phyloP scores from a whole-genome alignment of 352 stramenopile genomes.

The Globisporangium emineosum region DNA sequence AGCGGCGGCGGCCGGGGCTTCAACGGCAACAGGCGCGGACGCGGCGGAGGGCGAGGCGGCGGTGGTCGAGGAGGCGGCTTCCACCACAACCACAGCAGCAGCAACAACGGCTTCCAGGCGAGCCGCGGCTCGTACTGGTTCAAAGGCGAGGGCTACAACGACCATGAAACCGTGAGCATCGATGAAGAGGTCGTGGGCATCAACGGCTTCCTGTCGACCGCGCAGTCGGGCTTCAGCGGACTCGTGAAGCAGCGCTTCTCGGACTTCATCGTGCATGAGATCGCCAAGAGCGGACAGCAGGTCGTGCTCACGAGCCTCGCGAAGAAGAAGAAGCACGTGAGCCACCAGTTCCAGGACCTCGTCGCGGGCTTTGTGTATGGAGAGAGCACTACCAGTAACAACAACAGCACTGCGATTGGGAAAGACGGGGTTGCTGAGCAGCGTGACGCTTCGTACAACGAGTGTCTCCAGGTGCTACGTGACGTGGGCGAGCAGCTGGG shows the following conservation, averaged over 20 bases:
- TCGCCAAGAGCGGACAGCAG: constrained; percentile 25
- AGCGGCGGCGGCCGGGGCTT: constrained; percentile 12
- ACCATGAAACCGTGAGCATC: constrained; percentile 56
- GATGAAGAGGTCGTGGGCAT: constrained; percentile 65
- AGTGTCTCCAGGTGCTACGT: constrained; percentile 25
- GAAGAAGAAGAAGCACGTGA: constrained; percentile 35
- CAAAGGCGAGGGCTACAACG: constrained; percentile 63
- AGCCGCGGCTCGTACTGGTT: constrained; percentile 34
- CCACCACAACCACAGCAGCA: constrained; percentile 3
- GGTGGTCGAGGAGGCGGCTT: constrained; percentile 17
- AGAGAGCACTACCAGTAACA: neutral
- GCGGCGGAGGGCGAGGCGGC: constrained; percentile 20
- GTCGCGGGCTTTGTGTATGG: constrained; percentile 32
- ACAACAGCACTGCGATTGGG: neutral
- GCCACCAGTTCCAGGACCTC: constrained; percentile 34
- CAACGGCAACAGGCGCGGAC: constrained; percentile 19
- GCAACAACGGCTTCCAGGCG: constrained; percentile 5
- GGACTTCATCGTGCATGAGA: constrained; percentile 85
- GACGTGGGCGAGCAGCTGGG: constrained; percentile 13
- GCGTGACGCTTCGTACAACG: neutral
- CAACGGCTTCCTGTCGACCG: constrained; percentile 36
- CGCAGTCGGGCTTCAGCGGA: constrained; percentile 50
- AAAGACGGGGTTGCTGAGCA: neutral
- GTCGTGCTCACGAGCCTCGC: constrained; percentile 36
- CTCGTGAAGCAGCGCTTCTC: constrained; percentile 81